Evolutionary conservation across 2,329 filamentous ascomycete genomes (phyloP).

Genomic region (Penicillium sclerotigenum): DNA sequence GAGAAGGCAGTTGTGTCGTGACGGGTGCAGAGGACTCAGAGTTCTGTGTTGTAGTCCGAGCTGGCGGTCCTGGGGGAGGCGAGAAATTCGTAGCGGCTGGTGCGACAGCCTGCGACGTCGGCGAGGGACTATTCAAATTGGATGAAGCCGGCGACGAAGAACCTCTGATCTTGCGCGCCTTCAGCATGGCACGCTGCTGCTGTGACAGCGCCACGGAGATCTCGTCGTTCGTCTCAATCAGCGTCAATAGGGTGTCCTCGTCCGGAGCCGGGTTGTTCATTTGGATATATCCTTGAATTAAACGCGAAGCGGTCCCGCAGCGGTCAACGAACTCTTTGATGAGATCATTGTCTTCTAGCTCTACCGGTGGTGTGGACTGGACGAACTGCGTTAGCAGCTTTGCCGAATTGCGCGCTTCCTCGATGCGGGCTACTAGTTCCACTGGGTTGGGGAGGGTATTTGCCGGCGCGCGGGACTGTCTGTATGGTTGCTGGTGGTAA

Average conservation of each 20-base stretch:
- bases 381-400: slow-evolving; percentile 90
- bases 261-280: slow-evolving; percentile 76
- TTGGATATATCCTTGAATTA: slow-evolving; percentile 82
- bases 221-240: slow-evolving; percentile 94
- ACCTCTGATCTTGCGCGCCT: slow-evolving; percentile 48
- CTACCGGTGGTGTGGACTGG: slow-evolving; percentile 73
- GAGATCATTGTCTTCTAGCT: slow-evolving; percentile 79
- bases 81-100: slow-evolving; percentile 16
- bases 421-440: slow-evolving; percentile 77
- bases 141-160: slow-evolving; percentile 16
- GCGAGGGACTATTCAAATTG: slow-evolving; percentile 16
- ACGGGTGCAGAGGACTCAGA: slow-evolving; percentile 1
- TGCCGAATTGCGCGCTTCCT: slow-evolving; percentile 86
- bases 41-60: background rate
- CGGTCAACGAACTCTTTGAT: slow-evolving; percentile 88
- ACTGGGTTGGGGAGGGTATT: slow-evolving; percentile 59
- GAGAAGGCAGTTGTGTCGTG: slow-evolving; percentile 9
- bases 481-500: background rate
- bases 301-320: slow-evolving; percentile 74
- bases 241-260: slow-evolving; percentile 85
- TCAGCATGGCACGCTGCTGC: slow-evolving; percentile 74
- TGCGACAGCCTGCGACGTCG: slow-evolving; percentile 14
- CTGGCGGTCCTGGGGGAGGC: background rate
- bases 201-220: slow-evolving; percentile 77
- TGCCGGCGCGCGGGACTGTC: slow-evolving; percentile 39